Evolutionary conservation across 2,329 filamentous ascomycete genomes (phyloP), one percentile per base, ranked within the genome.

Genomic region (Hypoxylon sp.): DNA sequence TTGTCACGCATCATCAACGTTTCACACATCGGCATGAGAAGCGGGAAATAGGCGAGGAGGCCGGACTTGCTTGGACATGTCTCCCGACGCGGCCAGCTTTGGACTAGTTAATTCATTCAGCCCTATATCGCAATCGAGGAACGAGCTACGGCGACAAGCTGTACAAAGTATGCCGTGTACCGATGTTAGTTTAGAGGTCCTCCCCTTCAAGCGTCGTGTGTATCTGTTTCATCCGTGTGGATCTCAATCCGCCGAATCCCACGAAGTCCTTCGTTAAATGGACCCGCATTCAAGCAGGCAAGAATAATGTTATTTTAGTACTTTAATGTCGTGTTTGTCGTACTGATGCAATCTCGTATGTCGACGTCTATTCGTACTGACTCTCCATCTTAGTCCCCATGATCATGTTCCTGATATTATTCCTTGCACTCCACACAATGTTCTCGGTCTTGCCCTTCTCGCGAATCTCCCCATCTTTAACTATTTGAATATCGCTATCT

Each of bases 401-500:
- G 28, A 79, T 72, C 71, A 79, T 68, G 41, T 79, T 76, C 58
- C 67, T 68, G 5, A 80, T 64, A 53, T 79, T 80, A 61, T 77
- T 70, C 55, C 77, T 75, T 45, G 77, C 75, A 56, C 78, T 79
- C 75, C 74, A 77, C 52, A 79, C 72, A 36, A 80, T 77, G 34
- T 78, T 78, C 61, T 79, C 77, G 2, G 76, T 79, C n/a, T 57
- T 67, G 0, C 75, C 77, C 49, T 76, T 79, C 57, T 79, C 72
- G 11, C 75, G 68, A 1, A 72, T 30, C 34, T 70, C 61, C 3
- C 60, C 70, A 7, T 69, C 69, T 1, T 67, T 64, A 2, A 70
- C 65, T 1, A 60, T 66, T 57, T 77, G 73, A 9, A 79, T 79
- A 62, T 79, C 75, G 60, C 75, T 78, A 41, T 80, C 77, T 11